Percentiles rank a stretch among this genome's conserved stretches.
Evolutionary conservation across 1,139 yeast species (phyloP).

Genomic region (Protomyces macrosporus): DNA sequence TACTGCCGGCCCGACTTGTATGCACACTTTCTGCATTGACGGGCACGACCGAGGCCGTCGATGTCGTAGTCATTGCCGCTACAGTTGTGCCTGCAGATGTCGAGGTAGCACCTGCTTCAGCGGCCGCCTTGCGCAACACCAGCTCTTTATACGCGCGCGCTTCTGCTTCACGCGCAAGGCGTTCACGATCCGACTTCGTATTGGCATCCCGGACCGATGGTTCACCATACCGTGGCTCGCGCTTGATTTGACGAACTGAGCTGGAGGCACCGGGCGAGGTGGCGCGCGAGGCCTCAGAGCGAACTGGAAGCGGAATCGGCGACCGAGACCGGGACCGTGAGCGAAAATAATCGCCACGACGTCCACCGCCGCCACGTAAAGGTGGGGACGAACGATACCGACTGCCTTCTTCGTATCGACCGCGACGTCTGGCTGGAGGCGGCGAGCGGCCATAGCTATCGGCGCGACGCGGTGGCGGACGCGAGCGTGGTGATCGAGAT

Average conservation of each 20-base stretch:
- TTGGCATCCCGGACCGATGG: slow-evolving; percentile 22
- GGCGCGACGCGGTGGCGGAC: too few relatives aligned
- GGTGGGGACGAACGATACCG: too few relatives aligned
- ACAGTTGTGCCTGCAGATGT: neutral
- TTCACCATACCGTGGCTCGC: slow-evolving; percentile 1
- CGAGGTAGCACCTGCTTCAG: neutral
- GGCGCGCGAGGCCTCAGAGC: too few relatives aligned
- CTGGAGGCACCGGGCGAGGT: neutral
- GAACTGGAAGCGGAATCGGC: too few relatives aligned
- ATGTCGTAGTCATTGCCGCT: too few relatives aligned
- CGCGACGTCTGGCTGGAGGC: too few relatives aligned
- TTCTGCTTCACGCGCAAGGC: slow-evolving; percentile 22
- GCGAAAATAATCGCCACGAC: too few relatives aligned
- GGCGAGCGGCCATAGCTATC: too few relatives aligned
- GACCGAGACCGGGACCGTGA: too few relatives aligned
- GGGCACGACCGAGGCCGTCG: neutral
- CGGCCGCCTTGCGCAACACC: neutral
- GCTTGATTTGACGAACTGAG: neutral
- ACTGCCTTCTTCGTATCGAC: too few relatives aligned
- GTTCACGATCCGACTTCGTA: slow-evolving; percentile 11
- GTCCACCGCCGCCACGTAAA: too few relatives aligned
- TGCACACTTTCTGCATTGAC: neutral
- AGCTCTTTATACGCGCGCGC: slow-evolving; percentile 18
- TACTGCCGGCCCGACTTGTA: neutral
- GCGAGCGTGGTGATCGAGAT: too few relatives aligned